These are phyloP conservation scores for Penicillium maclennaniae DNA, from an alignment of 495 filamentous ascomycete genomes.

Conservation along the genomic window DNA sequence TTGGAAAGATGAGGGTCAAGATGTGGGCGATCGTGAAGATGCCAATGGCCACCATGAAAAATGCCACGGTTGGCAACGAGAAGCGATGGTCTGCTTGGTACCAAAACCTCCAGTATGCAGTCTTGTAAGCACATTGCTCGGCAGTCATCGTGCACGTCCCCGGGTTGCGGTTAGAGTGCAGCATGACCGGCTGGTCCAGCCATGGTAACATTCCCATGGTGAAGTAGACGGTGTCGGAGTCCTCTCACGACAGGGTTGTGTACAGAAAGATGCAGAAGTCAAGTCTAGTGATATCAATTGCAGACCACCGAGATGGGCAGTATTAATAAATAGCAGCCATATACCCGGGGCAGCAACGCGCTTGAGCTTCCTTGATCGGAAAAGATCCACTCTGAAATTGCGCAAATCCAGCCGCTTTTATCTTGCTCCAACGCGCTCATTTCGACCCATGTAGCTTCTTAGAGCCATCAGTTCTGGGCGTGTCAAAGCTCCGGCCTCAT, in stretches of 20 bases:
- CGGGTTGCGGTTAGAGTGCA: slow-evolving; percentile 40
- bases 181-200: slow-evolving; percentile 45
- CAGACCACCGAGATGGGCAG: background rate
- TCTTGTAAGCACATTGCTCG: slow-evolving; percentile 45
- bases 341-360: background rate
- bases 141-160: slow-evolving; percentile 44
- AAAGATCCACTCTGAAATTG: background rate
- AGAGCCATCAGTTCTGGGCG: background rate
- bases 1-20: slow-evolving; percentile 19
- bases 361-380: background rate
- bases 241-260: background rate
- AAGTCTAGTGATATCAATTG: background rate
- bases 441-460: background rate
- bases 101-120: slow-evolving; percentile 48
- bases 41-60: slow-evolving; percentile 44
- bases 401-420: background rate
- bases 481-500: background rate
- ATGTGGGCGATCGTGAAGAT: slow-evolving; percentile 43
- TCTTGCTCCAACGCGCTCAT: background rate
- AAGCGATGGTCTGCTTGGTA: slow-evolving; percentile 52
- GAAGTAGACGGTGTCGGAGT: background rate
- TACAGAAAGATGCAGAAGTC: background rate
- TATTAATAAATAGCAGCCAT: slow-evolving; percentile 1
- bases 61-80: slow-evolving; percentile 45
- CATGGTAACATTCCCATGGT: slow-evolving; percentile 30